Evolutionary conservation across 2,329 filamentous ascomycete species (phyloP), one percentile per base, ranked within the genome.

Genomic region (Aureobasidium vineae): DNA sequence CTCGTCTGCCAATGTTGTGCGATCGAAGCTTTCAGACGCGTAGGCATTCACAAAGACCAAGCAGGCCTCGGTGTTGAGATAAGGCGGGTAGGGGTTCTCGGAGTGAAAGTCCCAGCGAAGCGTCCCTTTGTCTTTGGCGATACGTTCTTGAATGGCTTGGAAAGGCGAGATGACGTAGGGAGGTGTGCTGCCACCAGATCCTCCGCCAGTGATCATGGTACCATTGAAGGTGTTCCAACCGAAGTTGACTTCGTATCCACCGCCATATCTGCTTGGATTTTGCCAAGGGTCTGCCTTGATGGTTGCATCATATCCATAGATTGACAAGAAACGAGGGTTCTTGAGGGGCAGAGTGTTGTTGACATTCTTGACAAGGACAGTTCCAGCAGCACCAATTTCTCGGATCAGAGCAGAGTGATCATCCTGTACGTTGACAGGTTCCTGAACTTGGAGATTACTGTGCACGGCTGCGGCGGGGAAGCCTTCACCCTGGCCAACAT

Each of bases 281-380:
- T 74, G 70, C 75, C 75, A 76, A 11, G 54, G 10, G 72, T 72
- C 23, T 1, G 70, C 71, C 63, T 76, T 76, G 16, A 76, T 70
- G 38, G 73, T 72, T 1, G 78, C 77, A 65, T 79, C 77, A 40
- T 78, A 78, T 5, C 77, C 77, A 63, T 77, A 79, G 26, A 79
- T 72, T 53, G 73, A 75, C 8, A 79, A 67, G 65, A 75, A 77
- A 5, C 73, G 72, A 6, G 78, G 76, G 28, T 80, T 81, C 21
- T 81, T 72, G 2, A 87, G 73, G 0, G 85, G 85, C 4, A 87
- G 68, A 1, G 80, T 79, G 2, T 85, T 79, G 59, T 85, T 82
- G 23, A 82, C 82, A 66, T 90, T 86, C 76, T 93, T 94, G 40
- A 87, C 75, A 33, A 87, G 72, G 0, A 85, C 85, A 59, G 86